phyloP scores from a whole-genome alignment of 2,329 filamentous ascomycete species.

The Rachicladosporium sp. region DNA sequence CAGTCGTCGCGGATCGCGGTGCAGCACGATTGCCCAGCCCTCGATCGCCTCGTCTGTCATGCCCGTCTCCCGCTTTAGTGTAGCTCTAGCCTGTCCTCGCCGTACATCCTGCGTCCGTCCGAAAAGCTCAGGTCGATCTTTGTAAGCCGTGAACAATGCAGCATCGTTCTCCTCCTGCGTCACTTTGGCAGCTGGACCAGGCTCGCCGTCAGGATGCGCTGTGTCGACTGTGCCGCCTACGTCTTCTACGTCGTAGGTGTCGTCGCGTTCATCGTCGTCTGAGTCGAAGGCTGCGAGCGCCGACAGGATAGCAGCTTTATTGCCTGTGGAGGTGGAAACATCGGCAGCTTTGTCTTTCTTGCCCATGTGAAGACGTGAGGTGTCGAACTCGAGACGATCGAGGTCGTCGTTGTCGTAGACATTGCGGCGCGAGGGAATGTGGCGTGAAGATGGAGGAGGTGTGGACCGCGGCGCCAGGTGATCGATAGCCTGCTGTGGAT shows the following conservation, averaged over 20 bases:
- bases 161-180: slow-evolving; percentile 47
- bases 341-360: slow-evolving; percentile 39
- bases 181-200: slow-evolving; percentile 32
- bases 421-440: slow-evolving; percentile 51
- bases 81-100: slow-evolving; percentile 47
- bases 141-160: slow-evolving; percentile 60
- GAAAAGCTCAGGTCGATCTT: slow-evolving; percentile 53
- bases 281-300: slow-evolving; percentile 82
- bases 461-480: slow-evolving; percentile 48
- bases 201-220: slow-evolving; percentile 37
- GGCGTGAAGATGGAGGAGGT: slow-evolving; percentile 27
- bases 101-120: slow-evolving; percentile 59
- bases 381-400: slow-evolving; percentile 54
- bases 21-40: slow-evolving; percentile 83
- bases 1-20: slow-evolving; percentile 56
- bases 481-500: slow-evolving; percentile 15
- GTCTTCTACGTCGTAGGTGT: slow-evolving; percentile 88
- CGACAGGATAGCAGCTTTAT: slow-evolving; percentile 77
- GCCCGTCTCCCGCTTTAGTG: slow-evolving; percentile 61
- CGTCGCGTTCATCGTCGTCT: slow-evolving; percentile 91
- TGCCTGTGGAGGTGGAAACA: slow-evolving; percentile 30
- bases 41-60: slow-evolving; percentile 93
- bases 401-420: slow-evolving; percentile 72
- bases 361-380: slow-evolving; percentile 64
- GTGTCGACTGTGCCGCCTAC: slow-evolving; percentile 79